Evolutionary conservation across 2,329 filamentous ascomycete genomes (phyloP).

Genomic region (Exophiala aquamarina): DNA sequence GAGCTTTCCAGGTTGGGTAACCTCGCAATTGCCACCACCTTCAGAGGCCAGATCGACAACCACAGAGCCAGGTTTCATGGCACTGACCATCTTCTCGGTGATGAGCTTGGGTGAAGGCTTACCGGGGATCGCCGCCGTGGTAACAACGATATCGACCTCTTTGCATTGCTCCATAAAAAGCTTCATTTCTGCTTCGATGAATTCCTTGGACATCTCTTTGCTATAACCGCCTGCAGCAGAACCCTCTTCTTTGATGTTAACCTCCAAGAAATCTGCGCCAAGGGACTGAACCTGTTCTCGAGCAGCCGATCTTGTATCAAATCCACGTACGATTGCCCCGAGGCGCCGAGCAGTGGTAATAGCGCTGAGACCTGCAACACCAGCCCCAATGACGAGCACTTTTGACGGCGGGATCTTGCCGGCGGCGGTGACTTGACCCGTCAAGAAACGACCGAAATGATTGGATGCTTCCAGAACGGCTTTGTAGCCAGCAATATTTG

Average conservation of each 20-base stretch:
- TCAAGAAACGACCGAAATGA: slow-evolving; percentile 82
- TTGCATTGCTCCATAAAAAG: slow-evolving; percentile 83
- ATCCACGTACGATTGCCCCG: slow-evolving; percentile 85
- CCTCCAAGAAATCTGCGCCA: slow-evolving; percentile 86
- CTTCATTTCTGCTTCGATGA: slow-evolving; percentile 90
- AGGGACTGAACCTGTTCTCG: slow-evolving; percentile 88
- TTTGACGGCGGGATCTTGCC: slow-evolving; percentile 90
- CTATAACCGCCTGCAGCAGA: slow-evolving; percentile 83
- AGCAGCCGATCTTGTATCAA: slow-evolving; percentile 85
- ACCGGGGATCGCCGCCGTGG: slow-evolving; percentile 86
- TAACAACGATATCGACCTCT: slow-evolving; percentile 90
- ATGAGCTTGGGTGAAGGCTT: slow-evolving; percentile 81
- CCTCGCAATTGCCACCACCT: slow-evolving; percentile 83
- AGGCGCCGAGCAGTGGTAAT: slow-evolving; percentile 83
- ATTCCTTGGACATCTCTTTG: slow-evolving; percentile 92
- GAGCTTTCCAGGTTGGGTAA: slow-evolving; percentile 72
- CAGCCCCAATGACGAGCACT: slow-evolving; percentile 84
- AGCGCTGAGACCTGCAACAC: slow-evolving; percentile 83
- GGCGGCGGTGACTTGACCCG: slow-evolving; percentile 85
- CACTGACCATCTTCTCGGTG: slow-evolving; percentile 73
- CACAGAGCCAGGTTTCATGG: slow-evolving; percentile 88
- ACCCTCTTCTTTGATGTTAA: slow-evolving; percentile 80
- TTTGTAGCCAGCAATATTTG: slow-evolving; percentile 92
- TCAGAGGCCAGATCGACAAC: slow-evolving; percentile 87
- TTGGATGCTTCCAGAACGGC: slow-evolving; percentile 88